Base-by-base conservation (phyloP, 2,329 filamentous ascomycete genomes). In the Ophiosphaerella herpotricha region DNA sequence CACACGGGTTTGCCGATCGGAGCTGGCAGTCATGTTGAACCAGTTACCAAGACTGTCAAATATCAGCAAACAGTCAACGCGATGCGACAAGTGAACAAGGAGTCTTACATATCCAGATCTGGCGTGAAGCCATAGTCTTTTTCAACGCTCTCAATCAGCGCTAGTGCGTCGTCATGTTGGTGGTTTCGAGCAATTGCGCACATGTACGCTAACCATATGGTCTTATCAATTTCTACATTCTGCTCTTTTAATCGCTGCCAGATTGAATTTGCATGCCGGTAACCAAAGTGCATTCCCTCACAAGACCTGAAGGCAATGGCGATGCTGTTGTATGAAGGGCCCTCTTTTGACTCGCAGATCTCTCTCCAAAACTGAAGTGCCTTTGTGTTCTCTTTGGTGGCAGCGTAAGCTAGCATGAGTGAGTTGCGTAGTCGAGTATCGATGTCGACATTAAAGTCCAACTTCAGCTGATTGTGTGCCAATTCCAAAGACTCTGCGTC, bases 381-480 rank as follows among this genome's bases (percentile, higher is more conserved):
- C 46, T 83, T 82, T 26, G 81, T 74, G 0, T 87, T 80, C 56
- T 85, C 79, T 6, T 83, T 88, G 63, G 85, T 89, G 1, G 84
- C 82, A 1, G 85, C 84, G 67, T 96, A 93, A 0, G 90, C 92
- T 11, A 94, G 80, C 86, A 99, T 96, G 41, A 97, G 77, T 0
- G 88, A 85, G 63, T 96, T 97, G 61, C 88, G 85, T 2, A 97
- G 78, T 47, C 78, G 80, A 0, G 93, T 97, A 60, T 83, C 86
- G 4, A 87, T 81, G 60, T 92, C 85, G 33, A 97, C 81, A 36
- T 84, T 83, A n/a, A 86, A 82, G 71, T 99, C 94, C 71, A 97
- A 86, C 75, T 96, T 97, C 59, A 97, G 80, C 84, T 96, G 93
- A 68, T 97, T 96, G 76, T 96, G 89, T 2, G 96, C 83, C 54